Conservation (phyloP, 768 basidiomycete genomes). For the Cubamyces sp. region DNA sequence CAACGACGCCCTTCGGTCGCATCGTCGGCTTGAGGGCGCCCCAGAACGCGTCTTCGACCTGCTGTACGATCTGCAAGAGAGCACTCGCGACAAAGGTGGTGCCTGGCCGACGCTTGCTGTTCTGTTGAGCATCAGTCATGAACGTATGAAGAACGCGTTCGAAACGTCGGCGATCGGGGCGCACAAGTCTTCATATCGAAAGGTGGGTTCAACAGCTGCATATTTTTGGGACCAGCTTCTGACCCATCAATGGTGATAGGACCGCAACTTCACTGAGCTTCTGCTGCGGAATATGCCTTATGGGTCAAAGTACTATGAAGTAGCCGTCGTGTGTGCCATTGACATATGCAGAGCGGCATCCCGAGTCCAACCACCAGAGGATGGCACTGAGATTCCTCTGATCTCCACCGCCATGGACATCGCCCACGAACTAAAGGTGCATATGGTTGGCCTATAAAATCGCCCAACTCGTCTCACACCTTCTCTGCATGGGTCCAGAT, state of each 20-base stretch:
- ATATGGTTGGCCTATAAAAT: neutral
- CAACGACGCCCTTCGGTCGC: constrained; percentile 65
- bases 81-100: constrained; percentile 46
- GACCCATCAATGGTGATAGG: constrained; percentile 35
- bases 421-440: constrained; percentile 80
- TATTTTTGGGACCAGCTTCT: neutral
- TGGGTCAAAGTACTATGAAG: constrained; percentile 56
- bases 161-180: constrained; percentile 39
- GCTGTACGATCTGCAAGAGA: constrained; percentile 53
- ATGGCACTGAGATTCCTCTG: constrained; percentile 62
- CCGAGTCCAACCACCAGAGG: constrained; percentile 41
- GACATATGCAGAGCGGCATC: constrained; percentile 79
- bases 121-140: constrained; percentile 74
- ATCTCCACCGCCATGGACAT: constrained; percentile 70
- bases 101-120: constrained; percentile 84
- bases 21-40: constrained; percentile 73
- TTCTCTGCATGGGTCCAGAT: constrained; percentile 20
- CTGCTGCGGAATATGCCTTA: constrained; percentile 59
- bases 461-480: constrained; percentile 1
- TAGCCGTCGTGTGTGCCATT: constrained; percentile 71
- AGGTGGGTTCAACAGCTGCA: constrained; percentile 18
- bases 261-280: constrained; percentile 62
- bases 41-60: constrained; percentile 89
- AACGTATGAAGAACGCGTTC: constrained; percentile 66
- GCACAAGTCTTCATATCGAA: constrained; percentile 35